Conservation (phyloP, 2,329 filamentous ascomycete genomes). For the Mycosphaerella sp. region DNA sequence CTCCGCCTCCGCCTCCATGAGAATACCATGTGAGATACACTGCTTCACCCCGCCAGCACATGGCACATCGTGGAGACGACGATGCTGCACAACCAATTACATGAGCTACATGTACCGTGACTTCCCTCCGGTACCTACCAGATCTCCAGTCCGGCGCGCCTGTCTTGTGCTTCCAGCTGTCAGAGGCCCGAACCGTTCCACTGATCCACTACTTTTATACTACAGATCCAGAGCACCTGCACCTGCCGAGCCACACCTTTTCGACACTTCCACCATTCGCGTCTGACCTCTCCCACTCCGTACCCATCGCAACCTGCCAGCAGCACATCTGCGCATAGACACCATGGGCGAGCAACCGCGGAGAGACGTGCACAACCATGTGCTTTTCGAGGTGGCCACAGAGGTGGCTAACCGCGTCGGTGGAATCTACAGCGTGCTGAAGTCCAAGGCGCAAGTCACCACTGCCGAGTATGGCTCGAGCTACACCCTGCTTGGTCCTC, state of each 20-base stretch:
- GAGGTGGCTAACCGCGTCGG: constrained; percentile 98
- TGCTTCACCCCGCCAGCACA: background rate
- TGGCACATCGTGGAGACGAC: background rate
- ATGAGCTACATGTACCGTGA: background rate
- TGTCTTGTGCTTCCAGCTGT: background rate
- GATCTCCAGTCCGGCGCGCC: background rate
- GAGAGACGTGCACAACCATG: constrained; percentile 84
- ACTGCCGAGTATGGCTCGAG: constrained; percentile 97
- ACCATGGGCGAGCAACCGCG: constrained; percentile 35
- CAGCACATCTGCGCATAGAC: constrained; percentile 7
- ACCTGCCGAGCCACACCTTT: constrained; percentile 1
- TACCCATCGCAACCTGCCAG: constrained; percentile 5
- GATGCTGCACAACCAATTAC: background rate
- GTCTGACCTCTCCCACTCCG: constrained; percentile 1
- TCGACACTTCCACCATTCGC: background rate
- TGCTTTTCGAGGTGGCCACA: constrained; percentile 93
- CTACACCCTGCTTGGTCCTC: constrained; percentile 90
- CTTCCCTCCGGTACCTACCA: background rate
- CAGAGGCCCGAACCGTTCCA: background rate
- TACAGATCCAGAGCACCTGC: background rate
- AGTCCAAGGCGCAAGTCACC: constrained; percentile 96
- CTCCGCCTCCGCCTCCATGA: too few species aligned
- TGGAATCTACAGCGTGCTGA: constrained; percentile 98
- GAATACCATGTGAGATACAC: too few species aligned
- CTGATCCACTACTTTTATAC: background rate